Evolutionary conservation across 2,329 filamentous ascomycete species (phyloP), one percentile per base, ranked within the genome.

Genomic region (Alternaria tenuissima): DNA sequence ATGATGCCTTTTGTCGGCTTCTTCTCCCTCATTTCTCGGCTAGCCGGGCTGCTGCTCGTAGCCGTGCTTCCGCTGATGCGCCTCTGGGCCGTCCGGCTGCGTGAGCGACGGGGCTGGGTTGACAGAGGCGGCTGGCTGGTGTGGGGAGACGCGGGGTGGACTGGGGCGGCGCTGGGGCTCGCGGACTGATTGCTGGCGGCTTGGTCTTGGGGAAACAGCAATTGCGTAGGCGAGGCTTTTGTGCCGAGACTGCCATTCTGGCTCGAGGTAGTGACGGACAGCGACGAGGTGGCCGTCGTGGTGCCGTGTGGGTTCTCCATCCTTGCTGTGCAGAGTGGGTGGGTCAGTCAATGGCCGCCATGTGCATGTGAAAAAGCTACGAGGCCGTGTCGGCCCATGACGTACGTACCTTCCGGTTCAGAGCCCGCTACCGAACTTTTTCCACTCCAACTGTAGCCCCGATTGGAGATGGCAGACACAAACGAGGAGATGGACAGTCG

Each of bases 1-100:
- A 99, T 97, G 59, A 84, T 86, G 62, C 88, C 88, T 62, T 88
- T 80, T 18, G 79, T 80, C 52, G 79, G 78, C 56, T 80, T 78
- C 65, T 78, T 75, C 71, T 89, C 85, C 74, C 85, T 87, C 71
- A 78, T 70, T 55, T 89, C 85, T 62, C 75, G 66, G 67, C 89
- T 91, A 66, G 89, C 91, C 20, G 90, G 90, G 72, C 91, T 95
- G 75, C 90, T 95, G 79, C 91, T 95, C 39, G 89, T 87, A n/a
- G 85, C 89, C 39, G 91, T 94, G 78, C 92, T 95, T 24, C 88
- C 90, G 72, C 93, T 96, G 68, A 95, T 89, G 61, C 93, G 86
- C 63, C 93, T 85, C 76, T 92, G 91, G 86, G 84, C 73, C n/a
- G 77, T 80, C 16, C 78, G 72, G 61, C 78, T 80, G 55, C 79